Evolutionary conservation across 164 flowering plant genomes (phyloP), one percentile per base, ranked within the genome.

Genomic region (Annona cherimola): DNA sequence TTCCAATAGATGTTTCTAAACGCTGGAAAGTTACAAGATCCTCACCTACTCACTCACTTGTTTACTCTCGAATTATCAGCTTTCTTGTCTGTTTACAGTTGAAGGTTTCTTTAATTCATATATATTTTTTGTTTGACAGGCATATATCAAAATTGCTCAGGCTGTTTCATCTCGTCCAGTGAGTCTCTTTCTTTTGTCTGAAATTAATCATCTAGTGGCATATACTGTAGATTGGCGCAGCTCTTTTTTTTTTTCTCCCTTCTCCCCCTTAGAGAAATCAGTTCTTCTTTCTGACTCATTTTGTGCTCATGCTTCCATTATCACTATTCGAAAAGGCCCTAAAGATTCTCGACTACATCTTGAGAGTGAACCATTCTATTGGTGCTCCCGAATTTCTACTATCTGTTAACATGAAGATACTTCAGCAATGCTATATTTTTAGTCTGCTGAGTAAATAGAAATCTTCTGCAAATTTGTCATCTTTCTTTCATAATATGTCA

Each of bases 101-200:
- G 42, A 64, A 18, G 63, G 35, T 2, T 67, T 16, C 42, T 61
- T 74, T 44, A 40, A 8, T 62, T 39, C 26, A 44, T 45, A 1
- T 45, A 65, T 74, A 62, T 77, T 20, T 35, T 69, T 78, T 83
- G 75, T 50, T 50, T 50, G 57, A 12, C 82, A 95, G 99, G 99
- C 99, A 19, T 95, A 87, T 76, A 63, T 93, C 67, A 95, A 95
- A 86, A 89, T 95, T 79, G 99, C 99, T 65, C 99, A 95, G 82
- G 99, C 99, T 42, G 79, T 93, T 75, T 95, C 99, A 62, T 86
- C 99, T 71, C 83, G 99, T 63, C 76, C 99, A 50, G 99, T 95
- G 88, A 88, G 96, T 87, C 66, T 9, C 39, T 65, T 11, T 66
- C 42, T 63, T 45, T 39, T 55, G n/a, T 0, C 60, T 40, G 43